phyloP scores from a whole-genome alignment of 2,329 filamentous ascomycete genomes.

The Claviceps humidiphila region DNA sequence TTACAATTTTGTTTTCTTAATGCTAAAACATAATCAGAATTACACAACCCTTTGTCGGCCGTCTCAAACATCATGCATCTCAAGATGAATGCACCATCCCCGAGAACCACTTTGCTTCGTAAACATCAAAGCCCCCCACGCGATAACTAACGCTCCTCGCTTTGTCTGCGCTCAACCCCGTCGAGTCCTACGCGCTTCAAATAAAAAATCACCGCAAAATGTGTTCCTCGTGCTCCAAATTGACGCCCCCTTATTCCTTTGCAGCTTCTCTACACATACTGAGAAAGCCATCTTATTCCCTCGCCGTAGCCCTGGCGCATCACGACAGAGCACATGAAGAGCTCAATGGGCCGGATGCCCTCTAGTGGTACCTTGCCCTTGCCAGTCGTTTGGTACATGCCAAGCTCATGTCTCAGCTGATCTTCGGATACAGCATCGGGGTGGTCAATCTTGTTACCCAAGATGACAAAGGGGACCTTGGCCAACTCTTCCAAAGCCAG shows the following conservation, averaged over 20 bases:
- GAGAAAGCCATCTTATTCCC: slow-evolving; percentile 80
- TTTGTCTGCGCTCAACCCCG: not conserved
- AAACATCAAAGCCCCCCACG: not conserved
- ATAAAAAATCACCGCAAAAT: not conserved
- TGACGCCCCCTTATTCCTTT: not conserved
- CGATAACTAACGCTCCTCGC: not conserved
- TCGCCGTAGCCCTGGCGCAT: slow-evolving; percentile 95
- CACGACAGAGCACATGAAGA: slow-evolving; percentile 98
- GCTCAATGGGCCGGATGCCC: slow-evolving; percentile 86
- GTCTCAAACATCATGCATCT: slow-evolving; percentile 4
- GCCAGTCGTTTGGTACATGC: slow-evolving; percentile 89
- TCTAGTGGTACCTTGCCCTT: slow-evolving; percentile 91
- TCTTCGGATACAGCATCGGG: slow-evolving; percentile 92
- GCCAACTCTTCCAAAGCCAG: slow-evolving; percentile 92
- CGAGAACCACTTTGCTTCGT: slow-evolving; percentile 9
- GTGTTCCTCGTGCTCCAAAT: not conserved
- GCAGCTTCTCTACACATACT: slow-evolving; percentile 58
- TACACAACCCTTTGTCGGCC: slow-evolving; percentile 22
- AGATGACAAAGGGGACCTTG: slow-evolving; percentile 90
- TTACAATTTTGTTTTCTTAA: not conserved
- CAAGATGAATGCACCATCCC: slow-evolving; percentile 22
- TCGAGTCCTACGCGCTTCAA: not conserved
- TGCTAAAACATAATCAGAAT: slow-evolving; percentile 11
- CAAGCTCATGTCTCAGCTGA: slow-evolving; percentile 81
- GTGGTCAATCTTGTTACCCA: slow-evolving; percentile 99